Conservation (phyloP, 2,329 filamentous ascomycete species). For the Fusarium solani-melongenae region DNA sequence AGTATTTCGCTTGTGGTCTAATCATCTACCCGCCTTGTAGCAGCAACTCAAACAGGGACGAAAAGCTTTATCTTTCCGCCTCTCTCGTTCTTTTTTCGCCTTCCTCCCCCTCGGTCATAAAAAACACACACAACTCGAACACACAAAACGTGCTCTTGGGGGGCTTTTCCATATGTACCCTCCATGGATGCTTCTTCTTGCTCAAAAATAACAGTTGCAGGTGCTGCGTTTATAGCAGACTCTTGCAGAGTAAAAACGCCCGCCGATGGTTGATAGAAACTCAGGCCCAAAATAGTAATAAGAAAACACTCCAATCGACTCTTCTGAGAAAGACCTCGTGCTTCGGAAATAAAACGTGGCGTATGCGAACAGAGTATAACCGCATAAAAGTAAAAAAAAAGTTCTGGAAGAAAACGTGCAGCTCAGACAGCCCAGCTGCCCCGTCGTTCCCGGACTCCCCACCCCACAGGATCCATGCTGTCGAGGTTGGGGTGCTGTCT, state of each 20-base stretch:
- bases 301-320: background rate
- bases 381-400: slow-evolving; percentile 1
- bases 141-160: slow-evolving; percentile 13
- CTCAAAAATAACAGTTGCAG: slow-evolving; percentile 4
- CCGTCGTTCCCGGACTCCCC: slow-evolving; percentile 74
- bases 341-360: background rate
- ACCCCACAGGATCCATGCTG: slow-evolving; percentile 67
- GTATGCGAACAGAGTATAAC: background rate
- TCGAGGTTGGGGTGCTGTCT: slow-evolving; percentile 83
- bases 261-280: slow-evolving; percentile 21
- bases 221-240: slow-evolving; percentile 9
- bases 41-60: background rate
- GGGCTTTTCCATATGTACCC: slow-evolving; percentile 21
- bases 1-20: slow-evolving; percentile 17
- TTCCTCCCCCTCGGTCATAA: background rate
- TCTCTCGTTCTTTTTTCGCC: background rate
- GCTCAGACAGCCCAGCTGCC: slow-evolving; percentile 78
- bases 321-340: background rate
- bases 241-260: slow-evolving; percentile 28
- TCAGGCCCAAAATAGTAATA: slow-evolving; percentile 1
- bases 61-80: slow-evolving; percentile 3
- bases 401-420: background rate
- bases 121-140: background rate
- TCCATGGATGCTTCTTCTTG: slow-evolving; percentile 28
- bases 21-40: slow-evolving; percentile 1